Evolutionary conservation across 164 flowering plant species (phyloP).

Genomic region (Sextonia rubra): DNA sequence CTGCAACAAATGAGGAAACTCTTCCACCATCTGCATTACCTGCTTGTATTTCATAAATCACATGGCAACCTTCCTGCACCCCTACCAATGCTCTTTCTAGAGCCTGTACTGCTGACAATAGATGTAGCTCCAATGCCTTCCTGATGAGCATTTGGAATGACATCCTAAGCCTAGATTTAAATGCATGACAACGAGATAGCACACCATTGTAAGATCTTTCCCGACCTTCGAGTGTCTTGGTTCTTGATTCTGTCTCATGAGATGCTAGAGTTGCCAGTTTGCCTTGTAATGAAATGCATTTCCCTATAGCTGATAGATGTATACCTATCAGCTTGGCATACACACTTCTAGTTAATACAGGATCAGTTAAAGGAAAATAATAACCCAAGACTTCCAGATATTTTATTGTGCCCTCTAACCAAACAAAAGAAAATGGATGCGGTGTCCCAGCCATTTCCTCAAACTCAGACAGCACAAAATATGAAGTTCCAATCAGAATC

Average conservation of each 20-base stretch:
- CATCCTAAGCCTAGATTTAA: conserved; percentile 60
- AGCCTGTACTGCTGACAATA: conserved; percentile 55
- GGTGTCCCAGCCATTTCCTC: conserved; percentile 38
- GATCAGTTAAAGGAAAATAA: conserved; percentile 41
- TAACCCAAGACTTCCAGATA: conserved; percentile 73
- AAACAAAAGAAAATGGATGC: conserved; percentile 45
- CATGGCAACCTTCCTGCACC: conserved; percentile 37
- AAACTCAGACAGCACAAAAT: conserved; percentile 48
- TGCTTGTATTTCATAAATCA: conserved; percentile 41
- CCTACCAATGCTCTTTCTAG: conserved; percentile 87
- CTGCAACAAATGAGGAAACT: conserved; percentile 66
- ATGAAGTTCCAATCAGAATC: conserved; percentile 36
- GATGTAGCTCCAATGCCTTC: conserved; percentile 54
- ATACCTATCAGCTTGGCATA: conserved; percentile 53
- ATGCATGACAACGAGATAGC: conserved; percentile 31
- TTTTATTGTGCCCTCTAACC: conserved; percentile 71
- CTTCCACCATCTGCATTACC: conserved; percentile 53
- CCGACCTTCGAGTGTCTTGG: conserved; percentile 38
- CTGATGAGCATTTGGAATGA: conserved; percentile 55
- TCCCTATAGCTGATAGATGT: conserved; percentile 70
- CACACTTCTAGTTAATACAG: conserved; percentile 37
- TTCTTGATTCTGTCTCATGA: conserved; percentile 57
- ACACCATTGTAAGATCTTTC: conserved; percentile 12
- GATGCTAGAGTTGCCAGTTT: conserved; percentile 67
- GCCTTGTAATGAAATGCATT: conserved; percentile 71